Evolutionary conservation across 2,329 filamentous ascomycete genomes (phyloP), one percentile per base, ranked within the genome.

Genomic region (Didymella pinodella): DNA sequence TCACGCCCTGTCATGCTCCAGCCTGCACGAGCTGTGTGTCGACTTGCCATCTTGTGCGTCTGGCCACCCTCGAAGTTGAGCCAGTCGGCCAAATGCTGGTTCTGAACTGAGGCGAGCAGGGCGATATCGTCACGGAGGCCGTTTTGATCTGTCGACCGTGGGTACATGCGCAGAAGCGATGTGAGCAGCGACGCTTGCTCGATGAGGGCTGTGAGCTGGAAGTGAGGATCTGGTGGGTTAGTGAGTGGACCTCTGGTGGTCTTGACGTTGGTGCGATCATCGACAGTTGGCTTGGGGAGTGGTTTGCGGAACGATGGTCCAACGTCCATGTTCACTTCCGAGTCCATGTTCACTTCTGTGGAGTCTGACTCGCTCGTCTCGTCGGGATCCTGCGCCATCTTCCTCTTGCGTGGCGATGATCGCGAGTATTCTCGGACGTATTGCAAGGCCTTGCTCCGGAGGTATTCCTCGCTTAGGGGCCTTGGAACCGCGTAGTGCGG

Each of bases 121-220:
- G 54, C 49, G n/a, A 72, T 66, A 12, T 71, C 68, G 14, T 68
- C 57, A 2, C 64, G 48, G 16, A 72, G 12, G 1, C 62, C 58
- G 5, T 45, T 53, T 3, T 59, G 57, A 14, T 71, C 59, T 0
- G 14, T 20, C 0, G 67, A 68, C 7, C 52, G 26, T 0, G 63
- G 62, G 34, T 72, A 72, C 1, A 46, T 41, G 10, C 62, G 57
- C n/a, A 72, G 45, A 4, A 71, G 57, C 0, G 61, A 59, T 4
- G 61, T 61, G 4, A 70, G 46, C 16, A 53, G 31, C 25, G 38
- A 53, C 4, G 63, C 63, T 11, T 67, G 61, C 18, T 70, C 57
- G 3, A 62, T 49, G 11, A 70, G 48, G 11, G 60, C 59, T 8
- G 48, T 36, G 20, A 64, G 25, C 47, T 43, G 50, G 47, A 22